phyloP scores from a whole-genome alignment of 768 basidiomycete species.

The Floccularia luteovirens region DNA sequence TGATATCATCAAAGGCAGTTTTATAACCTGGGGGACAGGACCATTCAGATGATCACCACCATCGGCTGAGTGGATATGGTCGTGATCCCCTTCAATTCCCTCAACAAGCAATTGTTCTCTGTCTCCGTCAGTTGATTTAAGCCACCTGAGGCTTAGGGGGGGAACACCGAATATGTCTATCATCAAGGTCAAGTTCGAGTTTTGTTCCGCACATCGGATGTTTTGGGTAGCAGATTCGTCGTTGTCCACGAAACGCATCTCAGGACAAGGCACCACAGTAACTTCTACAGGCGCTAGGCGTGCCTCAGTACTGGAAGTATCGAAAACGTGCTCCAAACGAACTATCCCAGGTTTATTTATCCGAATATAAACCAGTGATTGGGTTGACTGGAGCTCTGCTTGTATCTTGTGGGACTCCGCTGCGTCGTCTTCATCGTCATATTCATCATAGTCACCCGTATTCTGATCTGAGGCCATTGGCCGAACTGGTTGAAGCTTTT shows the following conservation, averaged over 20 bases:
- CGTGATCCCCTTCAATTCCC: conserved; percentile 64
- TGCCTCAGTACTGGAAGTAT: conserved; percentile 64
- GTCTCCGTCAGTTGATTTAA: conserved; percentile 56
- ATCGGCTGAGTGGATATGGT: conserved; percentile 19
- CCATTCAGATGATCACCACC: conserved; percentile 7
- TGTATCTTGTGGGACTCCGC: conserved; percentile 17
- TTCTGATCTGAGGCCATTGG: conserved; percentile 18
- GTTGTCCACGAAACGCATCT: conserved; percentile 55
- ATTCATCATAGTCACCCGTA: conserved; percentile 55
- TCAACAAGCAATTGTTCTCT: conserved; percentile 74
- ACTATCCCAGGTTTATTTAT: conserved; percentile 68
- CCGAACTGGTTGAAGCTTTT: conserved; percentile 33
- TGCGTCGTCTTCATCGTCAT: conserved; percentile 63
- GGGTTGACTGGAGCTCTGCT: conserved; percentile 60
- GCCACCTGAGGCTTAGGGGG: conserved; percentile 73
- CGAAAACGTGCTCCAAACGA: conserved; percentile 66
- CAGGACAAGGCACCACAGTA: conserved; percentile 77
- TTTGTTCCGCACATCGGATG: conserved; percentile 64
- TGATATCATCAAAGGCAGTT: conserved; percentile 61
- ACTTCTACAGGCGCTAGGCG: conserved; percentile 63
- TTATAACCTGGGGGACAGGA: conserved; percentile 43
- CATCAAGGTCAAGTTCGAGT: conserved; percentile 43
- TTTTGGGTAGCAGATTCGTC: conserved; percentile 24
- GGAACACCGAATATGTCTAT: conserved; percentile 70
- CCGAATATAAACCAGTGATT: conserved; percentile 66